Evolutionary conservation across 495 filamentous ascomycete genomes (phyloP), one percentile per base, ranked within the genome.

Genomic region (Hypoxylon crocopeplum): DNA sequence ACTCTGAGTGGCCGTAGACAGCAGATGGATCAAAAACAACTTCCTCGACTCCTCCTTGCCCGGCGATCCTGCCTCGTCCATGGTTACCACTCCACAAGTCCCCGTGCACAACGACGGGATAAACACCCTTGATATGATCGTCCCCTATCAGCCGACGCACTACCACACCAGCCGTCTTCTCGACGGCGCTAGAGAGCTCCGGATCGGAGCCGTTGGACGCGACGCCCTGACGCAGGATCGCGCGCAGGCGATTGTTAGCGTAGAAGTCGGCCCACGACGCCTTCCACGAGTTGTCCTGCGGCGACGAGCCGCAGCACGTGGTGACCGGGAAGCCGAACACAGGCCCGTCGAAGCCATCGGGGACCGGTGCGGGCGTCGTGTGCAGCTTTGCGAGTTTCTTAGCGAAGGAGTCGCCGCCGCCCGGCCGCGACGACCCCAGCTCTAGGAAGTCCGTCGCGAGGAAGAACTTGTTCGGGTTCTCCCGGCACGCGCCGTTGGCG

Each of bases 71-170:
- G 1, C 88, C 92, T 4, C 78, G 62, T n/a, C 84, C 85, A 19
- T 85, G 82, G 70, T 98, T 98, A 1, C 93, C 93, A 65, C 84
- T 87, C 93, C 93, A 98, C 32, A 97, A 64, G 77, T 97, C 93
- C 12, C 93, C 92, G 71, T 97, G 93, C 19, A 96, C 82, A 13
- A 95, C 79, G 4, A 93, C 92, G 0, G 93, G 92, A 5, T 62
- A 62, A 17, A 84, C 75, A 40, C 77, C 82, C 34, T 84, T 84
- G 32, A 95, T 63, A 72, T 88, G 84, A 0, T 68, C 79, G 40
- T 88, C 85, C 2, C 84, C 83, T 22, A 98, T 72, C 17, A 98
- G 68, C 11, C 86, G 64, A 2, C 91, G 91, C 5, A 95, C 89
- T 3, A 94, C 88, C 12, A 63, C 62, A 0, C 56, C 38, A 0